A percentile compares a stretch with the other conserved stretches of the same genome.
These are phyloP conservation scores for Umbelopsis sp. DNA, from an alignment of 371 early-diverging fungal species.

Conservation along the genomic window DNA sequence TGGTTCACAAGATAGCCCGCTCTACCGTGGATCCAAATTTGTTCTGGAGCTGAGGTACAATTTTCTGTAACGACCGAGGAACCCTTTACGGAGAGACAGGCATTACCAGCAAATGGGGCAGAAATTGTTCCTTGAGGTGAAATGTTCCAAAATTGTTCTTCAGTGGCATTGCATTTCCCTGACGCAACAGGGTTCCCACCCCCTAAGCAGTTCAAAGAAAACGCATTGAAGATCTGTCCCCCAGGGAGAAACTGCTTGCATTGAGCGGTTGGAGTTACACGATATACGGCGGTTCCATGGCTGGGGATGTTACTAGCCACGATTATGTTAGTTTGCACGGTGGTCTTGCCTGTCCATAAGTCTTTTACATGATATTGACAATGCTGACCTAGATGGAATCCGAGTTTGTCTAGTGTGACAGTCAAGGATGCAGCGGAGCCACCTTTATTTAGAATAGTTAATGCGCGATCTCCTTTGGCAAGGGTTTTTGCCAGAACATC, in stretches of 20 bases:
- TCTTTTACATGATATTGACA: conserved; percentile 7
- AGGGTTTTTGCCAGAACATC: conserved; percentile 17
- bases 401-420: conserved; percentile 7
- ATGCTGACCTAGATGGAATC: conserved; percentile 7
- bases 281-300: conserved; percentile 18
- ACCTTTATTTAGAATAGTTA: conserved; percentile 16
- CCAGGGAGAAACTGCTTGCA: conserved; percentile 6
- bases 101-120: background rate
- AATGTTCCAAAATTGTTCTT: background rate
- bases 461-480: conserved; percentile 18
- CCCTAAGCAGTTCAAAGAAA: background rate
- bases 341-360: conserved; percentile 7
- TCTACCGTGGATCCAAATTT: background rate
- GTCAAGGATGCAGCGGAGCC: conserved; percentile 1
- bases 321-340: background rate
- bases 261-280: conserved; percentile 5
- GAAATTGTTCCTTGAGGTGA: background rate
- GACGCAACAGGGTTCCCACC: conserved; percentile 1
- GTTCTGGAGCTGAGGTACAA: background rate
- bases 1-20: conserved; percentile 13
- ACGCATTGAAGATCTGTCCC: conserved; percentile 18
- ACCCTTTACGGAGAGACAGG: background rate
- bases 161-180: conserved; percentile 1
- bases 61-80: background rate
- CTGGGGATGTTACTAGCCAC: background rate